Evolutionary conservation across 345 rosid species (phyloP), one percentile per base, ranked within the genome.

Genomic region (Eutrema japonicum): DNA sequence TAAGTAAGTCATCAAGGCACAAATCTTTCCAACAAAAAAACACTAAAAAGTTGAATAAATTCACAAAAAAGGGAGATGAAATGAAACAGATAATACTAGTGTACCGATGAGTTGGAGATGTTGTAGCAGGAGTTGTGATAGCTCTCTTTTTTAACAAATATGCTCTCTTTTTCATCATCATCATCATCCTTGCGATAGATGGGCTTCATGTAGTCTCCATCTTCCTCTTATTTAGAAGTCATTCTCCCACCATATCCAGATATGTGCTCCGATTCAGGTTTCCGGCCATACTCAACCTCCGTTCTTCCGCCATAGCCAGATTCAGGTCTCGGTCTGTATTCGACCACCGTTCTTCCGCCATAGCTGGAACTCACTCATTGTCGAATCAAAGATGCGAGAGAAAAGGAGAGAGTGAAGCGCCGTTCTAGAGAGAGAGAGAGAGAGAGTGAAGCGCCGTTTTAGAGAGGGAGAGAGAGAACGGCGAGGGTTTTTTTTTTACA

Each of bases 21-120:
- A 22, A 22, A 22, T 22, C 26, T 22, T 22, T 22, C 26, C 26
- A 22, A 22, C 26, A 18, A 18, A 18, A 18, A 22, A 22, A 22
- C 33, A 30, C 33, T 30, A 30, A 8, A 8, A 1, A 41, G 1
- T 11, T 41, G 3, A 13, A 42, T 42, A 18, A 18, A 18, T 18
- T 18, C 22, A 18, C 22, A 38, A n/a, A 26, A 10, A 57, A 5
- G 2, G 40, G 41, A 48, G 42, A 38, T 4, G 49, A 43, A 52
- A 10, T 6, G 32, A 37, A 22, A 4, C 12, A 64, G 27, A 60
- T 9, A 10, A 10, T 8, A 42, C 11, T 83, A 22, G 26, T 22
- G 0, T 22, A 87, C 95, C 96, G 81, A 64, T 86, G 85, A 79
- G 76, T 75, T 13, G 93, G 95, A 51, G 93, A 91, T 54, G 83